Base-by-base conservation (phyloP, 2,329 filamentous ascomycete genomes). In the Diaporthe eres region DNA sequence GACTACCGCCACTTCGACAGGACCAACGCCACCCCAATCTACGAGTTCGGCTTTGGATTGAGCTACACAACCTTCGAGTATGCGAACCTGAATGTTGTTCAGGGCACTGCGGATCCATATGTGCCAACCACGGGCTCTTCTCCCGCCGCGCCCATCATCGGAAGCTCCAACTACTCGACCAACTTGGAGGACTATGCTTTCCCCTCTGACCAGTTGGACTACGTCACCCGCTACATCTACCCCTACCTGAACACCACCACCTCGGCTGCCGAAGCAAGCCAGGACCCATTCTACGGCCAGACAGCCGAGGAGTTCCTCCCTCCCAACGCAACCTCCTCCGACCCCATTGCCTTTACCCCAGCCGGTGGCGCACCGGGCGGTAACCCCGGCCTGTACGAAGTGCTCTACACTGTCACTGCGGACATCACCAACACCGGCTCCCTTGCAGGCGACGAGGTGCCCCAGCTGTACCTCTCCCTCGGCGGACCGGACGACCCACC, bases 31-130 rank as follows among this genome's bases (percentile, higher is more conserved):
- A 90, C 90, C 1, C 94, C 94, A 1, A 90, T 94, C 77, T 97
- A 92, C 84, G 94, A 96, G 81, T 97, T 97, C 79, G 95, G 95
- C 10, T 94, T 90, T 80, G 95, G 95, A 74, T 86, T 97, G 17
- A 94, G 91, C 4, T 97, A 97, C 88, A 95, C 94, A 1, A 94
- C 89, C 3, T 96, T 97, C 81, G 83, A 90, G 72, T 95, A 95
- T 86, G 91, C 92, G n/a, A 87, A 94, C 82, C 85, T 97, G 47
- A 83, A 87, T 42, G 85, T 95, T 47, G 80, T 86, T 78, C 89
- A 89, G 79, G 83, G 85, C 65, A 80, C 85, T n/a, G 87, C 86
- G 1, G 82, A 82, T 28, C 80, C 86, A 0, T 94, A 94, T 85
- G 80, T 79, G 12, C 89, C 94, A 0, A 91, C 92, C 0, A 87